Conservation (phyloP, 2,329 filamentous ascomycete species). For the Cladorrhinum sp. region DNA sequence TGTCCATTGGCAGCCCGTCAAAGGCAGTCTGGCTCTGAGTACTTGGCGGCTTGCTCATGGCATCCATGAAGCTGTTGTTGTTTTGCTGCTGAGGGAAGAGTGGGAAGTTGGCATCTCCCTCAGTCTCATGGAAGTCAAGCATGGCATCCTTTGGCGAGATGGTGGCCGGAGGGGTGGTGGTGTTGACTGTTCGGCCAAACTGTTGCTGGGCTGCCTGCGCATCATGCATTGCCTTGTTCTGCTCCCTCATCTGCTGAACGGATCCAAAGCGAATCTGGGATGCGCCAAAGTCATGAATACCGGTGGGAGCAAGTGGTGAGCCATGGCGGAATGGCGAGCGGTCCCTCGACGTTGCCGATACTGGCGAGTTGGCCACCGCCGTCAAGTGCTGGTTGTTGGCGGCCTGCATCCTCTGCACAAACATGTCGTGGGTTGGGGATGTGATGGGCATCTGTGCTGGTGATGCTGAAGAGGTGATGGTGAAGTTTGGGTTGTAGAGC, state of each 20-base stretch:
- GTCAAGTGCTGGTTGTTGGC: constrained; percentile 71
- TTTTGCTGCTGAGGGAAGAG: constrained; percentile 66
- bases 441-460: neutral
- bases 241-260: constrained; percentile 58
- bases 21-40: constrained; percentile 28
- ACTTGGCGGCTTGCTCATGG: constrained; percentile 36
- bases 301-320: constrained; percentile 56
- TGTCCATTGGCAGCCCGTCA: constrained; percentile 24
- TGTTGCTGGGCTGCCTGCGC: constrained; percentile 45
- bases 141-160: constrained; percentile 94
- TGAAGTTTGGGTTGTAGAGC: constrained; percentile 25
- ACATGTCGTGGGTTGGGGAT: constrained; percentile 57
- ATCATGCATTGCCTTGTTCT: constrained; percentile 59
- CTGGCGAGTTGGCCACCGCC: constrained; percentile 49
- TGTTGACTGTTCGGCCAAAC: constrained; percentile 39
- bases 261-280: constrained; percentile 46
- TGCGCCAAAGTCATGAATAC: constrained; percentile 42
- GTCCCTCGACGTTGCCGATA: constrained; percentile 54
- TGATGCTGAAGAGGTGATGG: constrained; percentile 45
- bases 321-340: constrained; percentile 78
- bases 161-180: constrained; percentile 71
- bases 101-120: constrained; percentile 66
- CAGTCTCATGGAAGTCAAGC: constrained; percentile 75
- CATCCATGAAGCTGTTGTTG: constrained; percentile 40
- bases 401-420: constrained; percentile 73